Percentiles rank a stretch among this genome's conserved stretches.
Evolutionary conservation across 2,329 filamentous ascomycete genomes (phyloP).

Genomic region (Paecilomyces sp.): DNA sequence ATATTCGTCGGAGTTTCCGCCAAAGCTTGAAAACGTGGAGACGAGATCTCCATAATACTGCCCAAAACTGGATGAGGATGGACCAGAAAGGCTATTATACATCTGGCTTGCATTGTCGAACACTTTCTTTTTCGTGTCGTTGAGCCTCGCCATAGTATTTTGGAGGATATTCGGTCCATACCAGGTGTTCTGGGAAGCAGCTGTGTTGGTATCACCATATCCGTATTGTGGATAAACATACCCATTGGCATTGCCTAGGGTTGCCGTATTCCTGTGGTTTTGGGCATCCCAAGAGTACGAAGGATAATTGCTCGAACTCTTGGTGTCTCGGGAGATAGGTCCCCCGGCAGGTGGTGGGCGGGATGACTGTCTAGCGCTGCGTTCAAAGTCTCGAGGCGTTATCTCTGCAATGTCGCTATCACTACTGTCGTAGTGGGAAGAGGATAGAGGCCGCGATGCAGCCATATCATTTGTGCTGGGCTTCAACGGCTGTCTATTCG

Average conservation of each 20-base stretch:
- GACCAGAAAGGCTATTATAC: slow-evolving; percentile 1
- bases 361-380: background rate
- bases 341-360: background rate
- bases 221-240: background rate
- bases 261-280: background rate
- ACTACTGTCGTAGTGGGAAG: slow-evolving; percentile 12
- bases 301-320: background rate
- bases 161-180: slow-evolving; percentile 12
- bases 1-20: background rate
- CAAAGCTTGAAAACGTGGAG: background rate
- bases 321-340: background rate
- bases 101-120: slow-evolving; percentile 5
- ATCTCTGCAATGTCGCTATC: slow-evolving; percentile 31
- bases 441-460: slow-evolving; percentile 1
- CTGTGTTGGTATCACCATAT: background rate
- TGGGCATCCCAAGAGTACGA: background rate
- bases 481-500: background rate
- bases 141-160: slow-evolving; percentile 13
- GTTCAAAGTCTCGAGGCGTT: slow-evolving; percentile 12
- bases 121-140: slow-evolving; percentile 7
- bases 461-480: background rate
- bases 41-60: background rate
- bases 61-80: slow-evolving; percentile 1
- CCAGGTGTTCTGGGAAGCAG: background rate
- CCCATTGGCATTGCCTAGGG: background rate